Evolutionary conservation across 139 green algal genomes (phyloP).

Genomic region (Edaphochlamys debaryana): DNA sequence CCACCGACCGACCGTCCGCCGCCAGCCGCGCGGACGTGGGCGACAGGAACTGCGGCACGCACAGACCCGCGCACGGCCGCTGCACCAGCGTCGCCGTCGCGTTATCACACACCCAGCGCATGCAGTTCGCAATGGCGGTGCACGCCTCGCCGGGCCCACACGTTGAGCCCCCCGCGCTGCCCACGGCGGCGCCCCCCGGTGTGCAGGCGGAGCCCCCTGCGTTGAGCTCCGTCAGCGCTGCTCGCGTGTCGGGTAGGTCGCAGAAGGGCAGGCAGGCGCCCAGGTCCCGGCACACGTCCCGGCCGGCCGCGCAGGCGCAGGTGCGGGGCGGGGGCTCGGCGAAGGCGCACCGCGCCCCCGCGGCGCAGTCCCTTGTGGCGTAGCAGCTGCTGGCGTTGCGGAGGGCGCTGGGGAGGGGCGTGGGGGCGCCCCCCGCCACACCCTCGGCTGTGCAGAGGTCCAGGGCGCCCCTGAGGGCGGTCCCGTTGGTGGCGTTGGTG

Average conservation of each 20-base stretch:
- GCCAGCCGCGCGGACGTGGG: neutral
- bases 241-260: neutral
- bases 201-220: neutral
- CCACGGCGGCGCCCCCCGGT: too few relatives aligned
- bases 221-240: neutral
- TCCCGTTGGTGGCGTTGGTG: neutral
- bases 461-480: neutral
- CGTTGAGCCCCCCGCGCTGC: too few relatives aligned
- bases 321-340: neutral
- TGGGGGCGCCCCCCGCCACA: neutral
- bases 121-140: neutral
- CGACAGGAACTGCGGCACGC: neutral
- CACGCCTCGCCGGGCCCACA: neutral
- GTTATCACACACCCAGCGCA: neutral
- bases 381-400: neutral
- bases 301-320: neutral
- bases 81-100: neutral
- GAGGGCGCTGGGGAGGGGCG: neutral
- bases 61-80: neutral
- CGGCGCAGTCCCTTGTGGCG: neutral
- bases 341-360: neutral
- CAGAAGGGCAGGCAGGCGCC: conserved; percentile 15
- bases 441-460: conserved; percentile 17
- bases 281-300: neutral
- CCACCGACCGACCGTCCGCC: neutral